Evolutionary conservation across 257 asterid species (phyloP), one percentile per base, ranked within the genome.

Genomic region (Cruciata laevipes): DNA sequence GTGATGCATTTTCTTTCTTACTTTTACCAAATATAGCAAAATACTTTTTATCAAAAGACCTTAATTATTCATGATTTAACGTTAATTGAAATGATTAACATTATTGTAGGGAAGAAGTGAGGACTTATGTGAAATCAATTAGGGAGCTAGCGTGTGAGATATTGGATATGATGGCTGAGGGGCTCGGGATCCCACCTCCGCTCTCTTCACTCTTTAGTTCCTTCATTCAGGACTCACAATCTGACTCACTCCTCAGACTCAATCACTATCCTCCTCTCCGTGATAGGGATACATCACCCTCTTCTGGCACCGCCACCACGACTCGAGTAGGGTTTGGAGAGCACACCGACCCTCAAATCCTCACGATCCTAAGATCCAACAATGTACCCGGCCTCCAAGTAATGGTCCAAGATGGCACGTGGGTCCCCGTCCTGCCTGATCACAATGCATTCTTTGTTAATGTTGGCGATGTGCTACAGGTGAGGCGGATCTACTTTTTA

Each of bases 311-410:
- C 23, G 24, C 65, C 9, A 6, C 33, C 33, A 5, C n/a, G 37
- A 51, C 16, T 21, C 73, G 27, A 68, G 72, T 88, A 58, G 97
- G 96, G 0, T 88, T 90, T 44, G 97, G 97, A 33, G 96, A 84
- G 80, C 97, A 90, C 37, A 88, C 96, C 6, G 97, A 90, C 82
- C 97, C 97, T 84, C 97, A 86, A 81, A 90, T 90, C 77, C 33
- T 90, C 74, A 90, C 97, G 65, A 61, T 86, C 6, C n/a, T 82
- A 63, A 76, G 79, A 84, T 88, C 93, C 75, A 86, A 85, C 77
- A 82, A 47, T 0, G 93, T 80, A 0, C 65, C 75, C 11, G 95
- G 95, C 32, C 90, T 85, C 73, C 90, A 87, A 64, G 79, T 87
- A 66, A 80, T 88, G 0, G 7, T 78, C 2, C 71, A 79, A 40